Evolutionary conservation across 176 grass and related monocot genomes (phyloP).

Genomic region (Lolium perenne): DNA sequence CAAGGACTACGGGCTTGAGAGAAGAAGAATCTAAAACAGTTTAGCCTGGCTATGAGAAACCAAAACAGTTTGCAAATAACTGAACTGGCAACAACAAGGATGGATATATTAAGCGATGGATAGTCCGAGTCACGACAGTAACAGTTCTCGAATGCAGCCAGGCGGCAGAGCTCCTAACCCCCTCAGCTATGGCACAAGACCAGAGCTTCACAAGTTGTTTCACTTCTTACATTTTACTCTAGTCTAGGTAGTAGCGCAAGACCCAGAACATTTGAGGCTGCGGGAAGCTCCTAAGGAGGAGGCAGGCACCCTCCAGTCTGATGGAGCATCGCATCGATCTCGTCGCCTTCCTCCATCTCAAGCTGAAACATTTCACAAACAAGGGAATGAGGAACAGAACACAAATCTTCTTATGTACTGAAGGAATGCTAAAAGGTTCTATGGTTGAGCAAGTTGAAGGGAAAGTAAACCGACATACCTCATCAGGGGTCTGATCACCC

Average conservation of each 20-base stretch:
- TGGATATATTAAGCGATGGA: constrained; percentile 22
- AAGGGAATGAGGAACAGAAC: background rate
- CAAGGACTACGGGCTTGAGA: no score
- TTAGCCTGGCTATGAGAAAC: background rate
- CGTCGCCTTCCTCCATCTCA: constrained; percentile 90
- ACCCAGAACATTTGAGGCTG: background rate
- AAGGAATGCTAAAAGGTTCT: background rate
- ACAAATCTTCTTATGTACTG: background rate
- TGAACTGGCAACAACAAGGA: background rate
- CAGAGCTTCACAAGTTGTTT: constrained; percentile 47
- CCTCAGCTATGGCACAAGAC: constrained; percentile 18
- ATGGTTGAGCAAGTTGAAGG: background rate
- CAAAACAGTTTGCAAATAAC: no score
- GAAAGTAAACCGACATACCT: constrained; percentile 34
- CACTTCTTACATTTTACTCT: constrained; percentile 16
- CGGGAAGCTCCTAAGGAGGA: background rate
- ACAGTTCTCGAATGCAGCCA: constrained; percentile 6
- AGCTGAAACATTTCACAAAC: constrained; percentile 48
- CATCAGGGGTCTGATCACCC: constrained; percentile 83
- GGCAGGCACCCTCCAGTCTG: constrained; percentile 65
- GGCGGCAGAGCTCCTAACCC: background rate
- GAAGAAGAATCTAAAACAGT: background rate
- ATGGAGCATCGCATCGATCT: constrained; percentile 93
- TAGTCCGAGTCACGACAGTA: constrained; percentile 1
- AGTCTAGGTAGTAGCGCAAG: constrained; percentile 4